These are phyloP conservation scores for Myriosclerotinia curreyana DNA, from an alignment of 2,329 filamentous ascomycete species.

Conservation along the genomic window DNA sequence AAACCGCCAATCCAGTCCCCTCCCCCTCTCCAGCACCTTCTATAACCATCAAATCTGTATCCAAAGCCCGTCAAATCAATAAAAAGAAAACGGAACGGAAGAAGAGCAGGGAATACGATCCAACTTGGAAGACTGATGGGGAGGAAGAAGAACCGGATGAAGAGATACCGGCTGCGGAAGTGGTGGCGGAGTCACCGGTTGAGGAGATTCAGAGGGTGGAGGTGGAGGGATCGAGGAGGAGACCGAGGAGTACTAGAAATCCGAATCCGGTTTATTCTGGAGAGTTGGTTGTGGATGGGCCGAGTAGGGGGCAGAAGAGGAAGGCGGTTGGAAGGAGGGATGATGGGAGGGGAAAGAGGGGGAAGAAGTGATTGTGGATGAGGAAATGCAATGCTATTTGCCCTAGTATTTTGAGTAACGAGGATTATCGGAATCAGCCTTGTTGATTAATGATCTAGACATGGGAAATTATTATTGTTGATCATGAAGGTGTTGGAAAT, in stretches of 20 bases:
- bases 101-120: not conserved
- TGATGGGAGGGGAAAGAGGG: not conserved
- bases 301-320: not conserved
- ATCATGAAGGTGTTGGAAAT: not conserved
- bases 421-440: no score
- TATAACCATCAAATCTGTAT: not conserved
- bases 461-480: no score
- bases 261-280: not conserved
- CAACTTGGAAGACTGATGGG: not conserved
- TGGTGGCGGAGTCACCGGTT: not conserved
- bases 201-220: not conserved
- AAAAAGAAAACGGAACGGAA: not conserved
- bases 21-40: conserved; percentile 4
- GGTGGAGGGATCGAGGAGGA: not conserved
- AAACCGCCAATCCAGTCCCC: not conserved
- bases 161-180: not conserved
- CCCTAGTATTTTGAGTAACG: no score
- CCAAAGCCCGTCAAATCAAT: not conserved
- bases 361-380: not conserved
- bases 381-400: not conserved
- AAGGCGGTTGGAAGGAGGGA: not conserved
- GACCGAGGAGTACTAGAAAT: conserved; percentile 13
- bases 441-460: no score
- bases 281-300: not conserved
- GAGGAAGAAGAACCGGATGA: not conserved